Percentiles rank a stretch among this genome's conserved stretches.
These are phyloP conservation scores for Cercospora nicotianae DNA, from an alignment of 2,329 filamentous ascomycete species.

Conservation along the genomic window DNA sequence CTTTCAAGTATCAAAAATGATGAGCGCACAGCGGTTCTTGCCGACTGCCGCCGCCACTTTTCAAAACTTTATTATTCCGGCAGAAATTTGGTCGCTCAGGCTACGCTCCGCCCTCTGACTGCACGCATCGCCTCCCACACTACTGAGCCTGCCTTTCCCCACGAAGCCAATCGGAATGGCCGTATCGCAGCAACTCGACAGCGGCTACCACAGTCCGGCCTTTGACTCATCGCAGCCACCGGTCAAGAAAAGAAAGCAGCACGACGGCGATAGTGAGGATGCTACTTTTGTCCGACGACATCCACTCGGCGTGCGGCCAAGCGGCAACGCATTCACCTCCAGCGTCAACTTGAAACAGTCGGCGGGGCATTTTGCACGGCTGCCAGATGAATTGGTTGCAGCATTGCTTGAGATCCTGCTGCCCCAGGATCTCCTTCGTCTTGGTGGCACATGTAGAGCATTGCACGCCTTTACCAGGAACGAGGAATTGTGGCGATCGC, in stretches of 20 bases:
- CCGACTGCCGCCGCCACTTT: slow-evolving; percentile 4
- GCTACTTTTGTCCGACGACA: slow-evolving; percentile 65
- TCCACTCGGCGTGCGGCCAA: slow-evolving; percentile 79
- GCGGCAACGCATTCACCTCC: slow-evolving; percentile 76
- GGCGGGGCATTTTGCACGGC: slow-evolving; percentile 63
- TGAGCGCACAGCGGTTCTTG: background rate
- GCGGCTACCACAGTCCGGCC: slow-evolving; percentile 12
- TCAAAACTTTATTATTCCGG: slow-evolving; percentile 8
- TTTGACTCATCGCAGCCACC: slow-evolving; percentile 23
- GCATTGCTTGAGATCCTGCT: slow-evolving; percentile 75
- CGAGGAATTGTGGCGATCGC: slow-evolving; percentile 85
- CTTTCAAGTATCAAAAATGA: slow-evolving; percentile 7
- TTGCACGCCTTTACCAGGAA: slow-evolving; percentile 80
- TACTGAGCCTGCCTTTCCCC: background rate
- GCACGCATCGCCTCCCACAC: slow-evolving; percentile 1
- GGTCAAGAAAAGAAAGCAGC: slow-evolving; percentile 24
- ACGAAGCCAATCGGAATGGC: slow-evolving; percentile 18
- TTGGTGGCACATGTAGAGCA: slow-evolving; percentile 80
- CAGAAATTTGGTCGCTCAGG: slow-evolving; percentile 1
- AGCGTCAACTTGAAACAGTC: slow-evolving; percentile 65
- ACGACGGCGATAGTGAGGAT: slow-evolving; percentile 34
- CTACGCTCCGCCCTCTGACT: background rate
- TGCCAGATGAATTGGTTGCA: slow-evolving; percentile 81
- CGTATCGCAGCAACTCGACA: slow-evolving; percentile 15
- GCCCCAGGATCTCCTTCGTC: slow-evolving; percentile 57